Base-by-base conservation (phyloP, 768 basidiomycete species). In the Russula sp. region DNA sequence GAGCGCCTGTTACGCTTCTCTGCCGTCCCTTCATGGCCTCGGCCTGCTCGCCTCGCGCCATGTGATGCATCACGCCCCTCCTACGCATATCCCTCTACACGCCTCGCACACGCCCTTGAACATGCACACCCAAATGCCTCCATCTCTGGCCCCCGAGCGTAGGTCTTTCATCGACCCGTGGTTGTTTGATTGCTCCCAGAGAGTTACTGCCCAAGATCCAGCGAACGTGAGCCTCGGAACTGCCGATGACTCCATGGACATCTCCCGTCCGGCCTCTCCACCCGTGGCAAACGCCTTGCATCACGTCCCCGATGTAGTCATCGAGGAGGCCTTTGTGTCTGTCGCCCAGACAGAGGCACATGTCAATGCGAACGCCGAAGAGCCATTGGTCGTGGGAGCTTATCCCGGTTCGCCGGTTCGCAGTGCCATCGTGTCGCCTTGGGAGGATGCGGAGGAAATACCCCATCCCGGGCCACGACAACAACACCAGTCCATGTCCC, bases 381-480 rank as follows among this genome's bases (percentile, higher is more conserved):
- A 81, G 24, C 79, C 78, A 26, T 69, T 69, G 48, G 67, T 81
- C 8, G 69, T 82, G 14, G 80, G 79, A 28, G 79, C 79, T 30
- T 81, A 79, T 77, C 78, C 80, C 13, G 67, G 63, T 60, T 78
- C 77, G 13, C 75, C 75, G 5, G 38, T 61, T 46, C 49, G 74
- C 72, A 8, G 70, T 74, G 36, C 78, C 76, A n/a, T 73, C 74
- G 36, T 67, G 54, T 32, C 65, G 14, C 42, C 52, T 20, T 68
- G 57, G 57, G 59, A 59, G 32, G 53, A 59, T 28, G 20, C 46
- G 4, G 52, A 55, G n/a, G 57, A 55, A 3, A 38, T 46, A 2
- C 30, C 40, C 28, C 48, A 51, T 11, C 49, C 18, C 38, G 40
- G n/a, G 9, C 16, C 26, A 30, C 38, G 14, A 22, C 48, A 32